Evolutionary conservation across 176 grass and related monocot species (phyloP), one percentile per base, ranked within the genome.

Genomic region (Alopecurus myosuroides): DNA sequence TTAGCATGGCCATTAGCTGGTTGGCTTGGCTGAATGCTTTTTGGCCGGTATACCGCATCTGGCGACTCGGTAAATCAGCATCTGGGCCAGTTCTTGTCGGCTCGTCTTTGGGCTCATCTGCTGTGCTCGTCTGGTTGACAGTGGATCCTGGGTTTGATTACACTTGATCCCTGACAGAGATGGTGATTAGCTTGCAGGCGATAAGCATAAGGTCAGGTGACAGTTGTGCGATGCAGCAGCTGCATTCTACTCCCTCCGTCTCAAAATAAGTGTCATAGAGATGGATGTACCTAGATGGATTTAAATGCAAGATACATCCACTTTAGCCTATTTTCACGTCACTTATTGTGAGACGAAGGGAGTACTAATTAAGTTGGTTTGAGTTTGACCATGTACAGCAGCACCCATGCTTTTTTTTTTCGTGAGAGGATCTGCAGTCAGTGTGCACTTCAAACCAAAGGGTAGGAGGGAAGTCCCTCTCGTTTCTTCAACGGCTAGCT

Each of bases 401-500:
- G 6, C 25, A 22, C 25, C 53, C 22, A 57, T 4, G 14, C 44
- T 4, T 46, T 0, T 48, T 13, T 11, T 58, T 28, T 12, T 61
- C 3, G 10, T 0, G 11, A 61, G 25, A 29, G 26, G 0, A 58
- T 58, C 2, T 58, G 7, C 58, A 62, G 58, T 53, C 17, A 8
- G 19, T 26, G 17, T 11, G 9, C 55, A 58, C 12, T 55, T 55
- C 20, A 52, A 15, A n/a, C n/a, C 45, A 65, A 34, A 18, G 15
- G 28, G 77, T 67, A 85, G 70, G 48, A 9, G 45, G 45, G 45
- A 68, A 11, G 78, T 62, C 53, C 1, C 41, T 82, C 78, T 90
- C 77, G 23, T 50, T 33, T 41, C 23, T 72, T 86, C 78, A 86
- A 86, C 88, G 78, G 83, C 83, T 90, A 86, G 52, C 71, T 85